These are phyloP conservation scores for apple (Malus domestica) DNA, from an alignment of 306 rosid genomes.

Conservation along the genomic window ASM211411v1 NC_041801.1:617501-618000, in stretches of 20 bases:
- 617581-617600: constrained; percentile 2
- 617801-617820: constrained; percentile 72
- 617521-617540: not conserved
- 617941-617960: not conserved
- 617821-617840: constrained; percentile 77
- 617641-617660: constrained; percentile 96
- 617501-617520: not conserved
- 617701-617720: constrained; percentile 15
- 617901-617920: not conserved
- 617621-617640: constrained; percentile 40
- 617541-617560: constrained; percentile 5
- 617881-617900: not conserved
- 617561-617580: constrained; percentile 8
- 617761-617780: constrained; percentile 76
- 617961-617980: not conserved
- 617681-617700: constrained; percentile 53
- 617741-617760: not conserved
- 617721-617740: not conserved
- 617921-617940: not conserved
- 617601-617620: constrained; percentile 12
- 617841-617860: constrained; percentile 42
- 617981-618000: not conserved
- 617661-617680: constrained; percentile 96
- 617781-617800: constrained; percentile 64
- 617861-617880: constrained; percentile 1